Base-by-base conservation (phyloP, 441 rosid species). In the Syzygium malaccense region DNA sequence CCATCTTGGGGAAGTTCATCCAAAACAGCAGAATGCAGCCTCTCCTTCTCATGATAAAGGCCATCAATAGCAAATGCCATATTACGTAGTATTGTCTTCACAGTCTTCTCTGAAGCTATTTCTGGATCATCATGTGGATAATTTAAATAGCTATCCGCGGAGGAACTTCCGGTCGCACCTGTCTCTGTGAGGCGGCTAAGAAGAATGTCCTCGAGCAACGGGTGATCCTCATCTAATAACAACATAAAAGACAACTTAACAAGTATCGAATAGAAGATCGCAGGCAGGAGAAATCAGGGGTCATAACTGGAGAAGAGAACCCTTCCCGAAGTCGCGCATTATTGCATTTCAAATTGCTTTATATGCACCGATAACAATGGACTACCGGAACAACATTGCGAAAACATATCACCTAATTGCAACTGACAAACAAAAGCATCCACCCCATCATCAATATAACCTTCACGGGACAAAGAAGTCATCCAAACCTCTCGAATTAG, bases 81-180 rank as follows among this genome's bases (percentile, higher is more conserved):
- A 91, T 94, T 94, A 87, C 45, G 41, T 86, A 96, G 87, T 86
- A 95, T 90, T 88, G 91, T 92, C 86, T 88, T 92, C 51, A 75
- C n/a, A 89, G 92, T 75, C 92, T 93, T 96, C 86, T 91, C 93
- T 89, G 91, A 85, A 26, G 90, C 88, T 86, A 89, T 90, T 75
- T 90, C 94, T 86, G 90, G 88, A 71, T 90, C 91, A 88, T 91
- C 95, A 91, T 93, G 94, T 88, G 93, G 91, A 87, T 62, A 88
- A 90, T 90, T 88, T 54, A 91, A 91, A 90, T 94, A 93, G 88
- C 87, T 91, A 90, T 89, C 89, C n/a, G 93, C 60, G 20, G 95
- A 96, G 78, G 98, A 96, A 93, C 93, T 94, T 92, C 96, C 98
- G 51, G 97, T 96, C 51, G 98, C 99, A 92, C 98, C 98, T 51